Evolutionary conservation across 345 rosid genomes (phyloP), one percentile per base, ranked within the genome.

Genomic region (Pistacia vera): DNA sequence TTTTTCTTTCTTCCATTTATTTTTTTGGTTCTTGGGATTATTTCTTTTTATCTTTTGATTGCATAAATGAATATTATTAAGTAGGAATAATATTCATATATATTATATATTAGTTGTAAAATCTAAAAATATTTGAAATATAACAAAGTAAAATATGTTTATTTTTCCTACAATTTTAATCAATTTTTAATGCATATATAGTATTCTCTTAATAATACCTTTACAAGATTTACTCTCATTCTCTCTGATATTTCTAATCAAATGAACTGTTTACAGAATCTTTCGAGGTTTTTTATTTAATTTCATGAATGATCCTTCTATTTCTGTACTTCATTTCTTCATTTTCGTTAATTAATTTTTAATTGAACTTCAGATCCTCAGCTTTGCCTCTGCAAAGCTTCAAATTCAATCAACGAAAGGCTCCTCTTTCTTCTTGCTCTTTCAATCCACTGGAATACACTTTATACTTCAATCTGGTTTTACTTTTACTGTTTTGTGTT

Each of bases 191-290:
- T 22, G 22, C 22, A 22, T 22, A 22, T 22, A 22, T 22, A 22
- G 22, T 22, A 0, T 22, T 22, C 22, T 22, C 22, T 22, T 22
- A 22, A 22, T 22, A 22, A 22, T 22, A 22, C 56, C 8, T 46
- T 20, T 52, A 17, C 63, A 11, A 11, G 54, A 78, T 72, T 59
- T 66, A 30, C 73, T 36, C 61, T 22, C 22, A 30, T 1, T 30
- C 33, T 30, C 33, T 60, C 68, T 54, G 67, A 46, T 30, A 10
- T 44, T 16, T 69, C 48, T 58, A 14, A 38, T 55, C 54, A 66
- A 41, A 90, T 90, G 98, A 87, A 87, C 70, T 86, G 90, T 70
- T 91, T 89, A 66, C 93, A 88, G 63, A 81, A 78, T 84, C 93
- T 89, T 52, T 75, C 87, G 33, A 88, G 91, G 97, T 92, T n/a